Base-by-base conservation (phyloP, 2,329 filamentous ascomycete genomes). In the Phyllosticta citriasiana region DNA sequence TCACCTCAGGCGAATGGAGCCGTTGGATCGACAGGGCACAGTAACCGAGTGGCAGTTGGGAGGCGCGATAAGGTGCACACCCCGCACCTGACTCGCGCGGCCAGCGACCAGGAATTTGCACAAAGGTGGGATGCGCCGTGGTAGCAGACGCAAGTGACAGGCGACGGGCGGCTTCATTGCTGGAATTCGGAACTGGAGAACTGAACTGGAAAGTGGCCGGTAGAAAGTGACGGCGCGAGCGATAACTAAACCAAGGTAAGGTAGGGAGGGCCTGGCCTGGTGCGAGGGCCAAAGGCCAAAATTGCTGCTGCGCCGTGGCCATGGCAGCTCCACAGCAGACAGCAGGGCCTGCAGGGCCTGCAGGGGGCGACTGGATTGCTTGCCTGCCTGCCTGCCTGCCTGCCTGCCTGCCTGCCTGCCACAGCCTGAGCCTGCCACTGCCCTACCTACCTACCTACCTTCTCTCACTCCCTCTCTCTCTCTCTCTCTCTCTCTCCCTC, bases 21-120 rank as follows among this genome's bases (percentile, higher is more conserved):
- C 77, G 65, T 76, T 78, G 53, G 76, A 77, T 25, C 75, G 68
- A 65, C 72, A 77, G 10, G 72, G 70, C 14, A 78, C 68, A 26
- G 60, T 64, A 62, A 77, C 60, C 19, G 67, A 65, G 59, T 22
- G 19, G 19, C 19, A 22, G 19, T 22, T 22, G 19, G 19, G 19
- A 22, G 19, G 19, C 19, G 19, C 19, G 19, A 22, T 22, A 22
- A 22, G 19, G 19, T 76, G 58, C 58, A 40, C 33, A 16, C 33
- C 33, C 33, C 33, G 33, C 33, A 40, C 33, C 33, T 40, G 33
- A 40, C 33, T 40, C 33, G 33, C 33, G 33, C 33, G 14, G 4
- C 14, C 33, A 16, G 10, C 4, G 1, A 35, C 33, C 33, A 7
- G 72, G 54, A 59, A 63, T 53, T 60, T 65, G 51, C 67, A 65